A percentile compares a stretch with the other conserved stretches of the same genome.
These are phyloP conservation scores for Sporisorium sorghi DNA, from an alignment of 1,284 basidiomycete species.

Conservation along the genomic window DNA sequence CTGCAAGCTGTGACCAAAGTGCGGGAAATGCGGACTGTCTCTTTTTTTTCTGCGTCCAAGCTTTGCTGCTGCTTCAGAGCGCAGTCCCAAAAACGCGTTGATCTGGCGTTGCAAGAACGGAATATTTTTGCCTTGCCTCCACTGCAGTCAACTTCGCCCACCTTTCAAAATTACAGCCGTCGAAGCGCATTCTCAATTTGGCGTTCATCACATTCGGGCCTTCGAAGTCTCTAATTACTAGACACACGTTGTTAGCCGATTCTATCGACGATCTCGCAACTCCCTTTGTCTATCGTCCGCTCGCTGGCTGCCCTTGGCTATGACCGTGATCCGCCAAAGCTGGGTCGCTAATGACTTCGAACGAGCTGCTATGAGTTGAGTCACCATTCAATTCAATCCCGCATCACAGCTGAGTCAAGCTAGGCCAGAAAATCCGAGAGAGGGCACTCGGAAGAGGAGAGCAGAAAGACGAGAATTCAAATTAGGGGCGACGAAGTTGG, in stretches of 20 bases:
- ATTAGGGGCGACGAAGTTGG: slow-evolving; percentile 14
- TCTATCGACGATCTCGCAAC: background rate
- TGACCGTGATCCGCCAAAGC: no score
- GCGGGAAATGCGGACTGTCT: slow-evolving; percentile 1
- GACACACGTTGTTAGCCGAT: background rate
- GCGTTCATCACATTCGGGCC: background rate
- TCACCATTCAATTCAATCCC: no score
- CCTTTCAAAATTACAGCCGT: slow-evolving; percentile 6
- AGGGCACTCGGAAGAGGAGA: no score
- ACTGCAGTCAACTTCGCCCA: background rate
- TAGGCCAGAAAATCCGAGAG: no score
- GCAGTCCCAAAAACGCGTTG: slow-evolving; percentile 19
- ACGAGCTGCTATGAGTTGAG: no score
- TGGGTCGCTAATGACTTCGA: no score
- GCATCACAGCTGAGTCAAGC: no score
- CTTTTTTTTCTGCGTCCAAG: slow-evolving; percentile 8
- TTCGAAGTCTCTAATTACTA: slow-evolving; percentile 26
- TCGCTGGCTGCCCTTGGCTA: no score
- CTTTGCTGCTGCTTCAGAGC: background rate
- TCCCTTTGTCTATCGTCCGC: background rate
- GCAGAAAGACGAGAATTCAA: background rate
- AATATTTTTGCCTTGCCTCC: slow-evolving; percentile 3
- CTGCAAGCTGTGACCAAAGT: background rate
- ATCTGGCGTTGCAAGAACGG: slow-evolving; percentile 11
- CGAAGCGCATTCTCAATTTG: background rate